Evolutionary conservation across 2,329 filamentous ascomycete species (phyloP).

Genomic region (Thielaviopsis euricoi): DNA sequence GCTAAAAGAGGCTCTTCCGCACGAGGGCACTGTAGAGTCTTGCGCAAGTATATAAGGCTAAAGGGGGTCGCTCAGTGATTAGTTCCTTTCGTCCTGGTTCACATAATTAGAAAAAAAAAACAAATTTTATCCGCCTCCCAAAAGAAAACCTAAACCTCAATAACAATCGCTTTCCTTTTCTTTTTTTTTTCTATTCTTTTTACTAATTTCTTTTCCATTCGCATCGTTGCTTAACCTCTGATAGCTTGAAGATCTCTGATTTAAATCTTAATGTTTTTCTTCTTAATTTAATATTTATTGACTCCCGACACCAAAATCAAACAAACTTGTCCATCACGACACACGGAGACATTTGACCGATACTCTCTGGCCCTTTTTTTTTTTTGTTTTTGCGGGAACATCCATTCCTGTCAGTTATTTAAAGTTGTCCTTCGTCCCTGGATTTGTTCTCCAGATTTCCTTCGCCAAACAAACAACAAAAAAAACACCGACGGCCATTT

Average conservation of each 20-base stretch:
- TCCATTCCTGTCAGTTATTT: neutral
- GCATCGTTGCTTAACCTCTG: neutral
- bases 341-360: neutral
- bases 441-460: neutral
- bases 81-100: neutral
- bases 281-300: neutral
- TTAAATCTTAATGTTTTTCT: neutral
- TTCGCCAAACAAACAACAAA: neutral
- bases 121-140: neutral
- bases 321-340: neutral
- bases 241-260: too few species aligned
- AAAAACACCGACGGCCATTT: neutral
- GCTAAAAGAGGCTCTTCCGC: too few species aligned
- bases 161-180: neutral
- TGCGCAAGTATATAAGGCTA: neutral
- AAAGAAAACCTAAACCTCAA: neutral
- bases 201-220: neutral
- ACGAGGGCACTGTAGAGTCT: neutral
- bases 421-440: neutral
- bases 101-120: too few species aligned
- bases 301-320: neutral
- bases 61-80: neutral
- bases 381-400: neutral
- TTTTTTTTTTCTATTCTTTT: neutral
- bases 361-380: neutral